A percentile compares a stretch with the other conserved stretches of the same genome.
These are phyloP conservation scores for Leishmania braziliensis DNA, from an alignment of 208 protist genomes.

Conservation along the genomic window DNA sequence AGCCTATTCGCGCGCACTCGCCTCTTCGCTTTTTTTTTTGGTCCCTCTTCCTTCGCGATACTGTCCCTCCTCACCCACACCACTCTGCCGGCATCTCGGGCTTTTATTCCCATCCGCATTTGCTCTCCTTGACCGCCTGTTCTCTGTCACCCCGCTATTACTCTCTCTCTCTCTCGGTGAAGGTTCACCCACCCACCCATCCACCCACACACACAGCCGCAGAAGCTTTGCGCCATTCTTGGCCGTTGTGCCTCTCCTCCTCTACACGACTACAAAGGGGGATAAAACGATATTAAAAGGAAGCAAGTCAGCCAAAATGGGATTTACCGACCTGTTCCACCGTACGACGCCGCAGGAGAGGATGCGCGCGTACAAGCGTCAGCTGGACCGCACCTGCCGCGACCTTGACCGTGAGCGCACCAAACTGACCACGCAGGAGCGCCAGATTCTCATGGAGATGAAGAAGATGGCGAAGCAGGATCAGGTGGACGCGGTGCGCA, in stretches of 20 bases:
- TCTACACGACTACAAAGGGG: background rate
- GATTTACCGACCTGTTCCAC: constrained; percentile 70
- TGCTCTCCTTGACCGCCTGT: background rate
- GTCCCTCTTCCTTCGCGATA: no score
- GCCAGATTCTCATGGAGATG: constrained; percentile 97
- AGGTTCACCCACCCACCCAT: background rate
- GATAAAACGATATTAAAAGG: no score
- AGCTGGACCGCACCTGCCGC: constrained; percentile 93
- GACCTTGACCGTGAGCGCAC: constrained; percentile 97
- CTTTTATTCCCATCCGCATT: background rate
- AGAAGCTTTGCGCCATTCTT: background rate
- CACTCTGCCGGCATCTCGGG: background rate
- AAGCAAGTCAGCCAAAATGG: constrained; percentile 35
- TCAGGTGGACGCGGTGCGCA: constrained; percentile 95
- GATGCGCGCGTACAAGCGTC: constrained; percentile 96
- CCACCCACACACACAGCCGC: background rate
- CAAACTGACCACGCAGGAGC: constrained; percentile 95
- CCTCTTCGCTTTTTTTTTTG: no score
- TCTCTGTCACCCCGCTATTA: background rate
- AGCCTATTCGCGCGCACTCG: no score
- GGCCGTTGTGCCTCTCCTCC: background rate
- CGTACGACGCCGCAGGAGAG: constrained; percentile 92
- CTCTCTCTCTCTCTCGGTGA: background rate
- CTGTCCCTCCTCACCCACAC: background rate
- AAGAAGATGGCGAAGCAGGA: constrained; percentile 96